Conservation (phyloP, 208 protist genomes). For the Leishmania aethiopica region DNA sequence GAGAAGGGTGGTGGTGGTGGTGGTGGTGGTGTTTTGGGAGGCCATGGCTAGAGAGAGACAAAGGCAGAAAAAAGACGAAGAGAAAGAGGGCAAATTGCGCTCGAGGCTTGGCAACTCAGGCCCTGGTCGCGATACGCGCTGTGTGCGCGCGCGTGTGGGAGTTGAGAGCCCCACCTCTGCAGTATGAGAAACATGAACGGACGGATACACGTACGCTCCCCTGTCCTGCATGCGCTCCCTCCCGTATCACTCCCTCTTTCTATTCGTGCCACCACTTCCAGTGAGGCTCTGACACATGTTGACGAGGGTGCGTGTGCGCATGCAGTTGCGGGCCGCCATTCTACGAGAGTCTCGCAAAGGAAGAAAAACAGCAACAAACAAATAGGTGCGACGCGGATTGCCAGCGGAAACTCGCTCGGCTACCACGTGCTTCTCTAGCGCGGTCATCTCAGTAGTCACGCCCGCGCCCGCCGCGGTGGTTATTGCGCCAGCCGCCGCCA, state of each 20-base stretch:
- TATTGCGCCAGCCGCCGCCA: constrained; percentile 32
- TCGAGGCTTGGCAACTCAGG: not conserved
- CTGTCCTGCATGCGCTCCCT: not conserved
- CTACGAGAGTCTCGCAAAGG: not conserved
- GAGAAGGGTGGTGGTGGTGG: not conserved
- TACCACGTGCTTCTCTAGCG: not conserved
- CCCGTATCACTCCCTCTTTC: not conserved
- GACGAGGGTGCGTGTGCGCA: not conserved
- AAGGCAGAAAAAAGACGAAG: not conserved
- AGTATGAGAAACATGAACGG: not conserved
- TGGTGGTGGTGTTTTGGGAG: too few species aligned
- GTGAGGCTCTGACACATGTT: not conserved
- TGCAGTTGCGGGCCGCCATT: not conserved
- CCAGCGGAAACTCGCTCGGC: not conserved
- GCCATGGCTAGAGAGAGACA: not conserved
- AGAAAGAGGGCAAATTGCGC: not conserved
- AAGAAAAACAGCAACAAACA: not conserved
- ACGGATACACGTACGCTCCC: not conserved
- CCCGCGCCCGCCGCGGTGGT: constrained; percentile 22
- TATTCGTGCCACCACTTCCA: not conserved
- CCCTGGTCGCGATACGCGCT: not conserved
- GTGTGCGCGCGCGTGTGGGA: not conserved
- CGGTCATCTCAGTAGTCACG: constrained; percentile 23
- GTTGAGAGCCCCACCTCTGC: not conserved
- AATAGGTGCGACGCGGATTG: constrained; percentile 9